Conservation (phyloP, 2,329 filamentous ascomycete genomes). For the Alternaria tenuissima region DNA sequence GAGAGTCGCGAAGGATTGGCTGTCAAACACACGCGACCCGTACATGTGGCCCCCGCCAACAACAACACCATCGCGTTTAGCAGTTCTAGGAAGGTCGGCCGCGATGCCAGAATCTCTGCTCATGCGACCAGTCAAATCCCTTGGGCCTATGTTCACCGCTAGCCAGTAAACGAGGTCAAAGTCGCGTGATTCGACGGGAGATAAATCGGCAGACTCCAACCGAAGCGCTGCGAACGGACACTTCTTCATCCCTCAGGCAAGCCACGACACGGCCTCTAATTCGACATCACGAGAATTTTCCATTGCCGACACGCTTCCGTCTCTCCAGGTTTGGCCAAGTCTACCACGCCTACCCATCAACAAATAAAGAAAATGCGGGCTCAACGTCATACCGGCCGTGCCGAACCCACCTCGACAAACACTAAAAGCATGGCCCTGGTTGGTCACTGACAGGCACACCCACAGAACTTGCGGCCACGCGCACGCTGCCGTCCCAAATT, state of each 20-base stretch:
- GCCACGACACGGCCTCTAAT: not conserved
- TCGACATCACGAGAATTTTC: constrained; percentile 6
- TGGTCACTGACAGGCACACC: constrained; percentile 12
- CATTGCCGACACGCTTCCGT: not conserved
- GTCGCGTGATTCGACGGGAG: constrained; percentile 9
- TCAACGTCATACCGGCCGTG: constrained; percentile 8
- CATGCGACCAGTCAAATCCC: constrained; percentile 8
- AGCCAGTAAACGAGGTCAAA: constrained; percentile 5
- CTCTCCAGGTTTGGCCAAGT: constrained; percentile 1
- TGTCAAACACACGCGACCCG: not conserved
- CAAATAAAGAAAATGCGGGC: constrained; percentile 10
- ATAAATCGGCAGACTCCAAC: constrained; percentile 11
- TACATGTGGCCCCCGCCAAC: not conserved
- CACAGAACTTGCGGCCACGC: constrained; percentile 5
- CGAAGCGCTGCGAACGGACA: constrained; percentile 4
- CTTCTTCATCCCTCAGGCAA: not conserved
- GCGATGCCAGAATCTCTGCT: constrained; percentile 12
- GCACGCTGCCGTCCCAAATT: not conserved
- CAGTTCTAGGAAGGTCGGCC: constrained; percentile 9
- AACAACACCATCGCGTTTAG: constrained; percentile 2
- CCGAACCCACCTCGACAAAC: not conserved
- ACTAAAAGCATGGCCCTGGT: constrained; percentile 2
- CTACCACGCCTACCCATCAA: not conserved
- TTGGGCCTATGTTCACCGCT: not conserved
- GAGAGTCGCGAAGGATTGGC: constrained; percentile 1